Base-by-base conservation (phyloP, 148 eudicot genomes). In the Rhododendron kiyosumense region DNA sequence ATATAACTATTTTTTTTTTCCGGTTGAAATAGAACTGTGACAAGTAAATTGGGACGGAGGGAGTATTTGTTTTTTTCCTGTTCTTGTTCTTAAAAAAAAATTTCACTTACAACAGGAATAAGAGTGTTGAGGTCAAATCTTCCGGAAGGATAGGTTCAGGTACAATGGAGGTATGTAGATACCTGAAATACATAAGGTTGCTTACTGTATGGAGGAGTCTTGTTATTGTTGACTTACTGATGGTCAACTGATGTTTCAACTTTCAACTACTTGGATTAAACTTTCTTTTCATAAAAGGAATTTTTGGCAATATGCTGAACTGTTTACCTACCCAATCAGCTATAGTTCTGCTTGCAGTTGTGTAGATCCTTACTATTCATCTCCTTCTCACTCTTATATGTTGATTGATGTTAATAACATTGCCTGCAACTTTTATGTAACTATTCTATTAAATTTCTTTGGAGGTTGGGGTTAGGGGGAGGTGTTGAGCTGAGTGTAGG, bases 71-170 rank as follows among this genome's bases (percentile, higher is more conserved):
- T 65, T 65, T 20, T 85, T 45, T 46, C 30, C 49, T 45, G 59
- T 28, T 67, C 20, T 14, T 65, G 7, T 59, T 57, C 85, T 28
- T 79, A n/a, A 59, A 2, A 81, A 24, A 24, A 38, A 41, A 51
- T 17, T 82, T 65, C 8, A 82, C 84, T 86, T 84, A 34, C 59
- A 79, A 78, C 91, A 94, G 98, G 93, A 93, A 90, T 38, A 94
- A 84, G 84, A 90, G 87, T 77, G 45, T 93, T 85, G 90, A 89
- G 74, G 88, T 93, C 63, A 92, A 73, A 85, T 88, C 94, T 87
- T 91, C 94, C 81, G 96, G 96, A 81, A 94, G 86, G 90, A 90
- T 93, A 61, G 90, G 88, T 84, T 87, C 95, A 38, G 96, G 96
- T 81, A 87, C 88, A 78, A 90, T 93, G 5, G 95, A 94, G 98